Conservation (phyloP, 1,284 basidiomycete genomes). For the Cryptococcus sp. region DNA sequence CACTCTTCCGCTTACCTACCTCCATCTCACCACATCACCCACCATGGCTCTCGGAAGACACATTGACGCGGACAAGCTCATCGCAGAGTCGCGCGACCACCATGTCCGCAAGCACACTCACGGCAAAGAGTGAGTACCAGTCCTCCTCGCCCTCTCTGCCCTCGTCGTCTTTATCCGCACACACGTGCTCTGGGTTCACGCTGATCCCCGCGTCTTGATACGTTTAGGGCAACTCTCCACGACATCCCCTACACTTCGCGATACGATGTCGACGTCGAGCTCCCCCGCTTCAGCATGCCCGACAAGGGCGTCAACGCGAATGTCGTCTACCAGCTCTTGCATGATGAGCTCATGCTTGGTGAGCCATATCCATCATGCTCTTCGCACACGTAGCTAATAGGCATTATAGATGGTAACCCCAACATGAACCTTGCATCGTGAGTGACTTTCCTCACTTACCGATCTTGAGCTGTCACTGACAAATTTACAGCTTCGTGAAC, state of each 20-base stretch:
- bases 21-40: conserved; percentile 3
- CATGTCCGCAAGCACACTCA: conserved; percentile 37
- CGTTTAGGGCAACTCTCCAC: conserved; percentile 29
- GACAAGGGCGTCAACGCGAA: conserved; percentile 50
- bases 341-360: conserved; percentile 72
- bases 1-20: not conserved
- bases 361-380: conserved; percentile 6
- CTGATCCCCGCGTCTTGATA: not conserved
- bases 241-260: conserved; percentile 46
- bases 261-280: conserved; percentile 43
- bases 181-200: not conserved
- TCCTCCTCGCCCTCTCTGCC: not conserved
- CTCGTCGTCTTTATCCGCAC: not conserved
- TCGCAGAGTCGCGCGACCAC: conserved; percentile 44
- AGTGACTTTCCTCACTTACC: conserved; percentile 7
- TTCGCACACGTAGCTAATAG: conserved; percentile 1
- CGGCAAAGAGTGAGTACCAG: conserved; percentile 25
- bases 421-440: conserved; percentile 73
- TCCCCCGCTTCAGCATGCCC: conserved; percentile 55
- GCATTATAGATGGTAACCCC: conserved; percentile 68
- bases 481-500: conserved; percentile 62
- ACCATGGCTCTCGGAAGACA: conserved; percentile 48
- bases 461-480: not conserved
- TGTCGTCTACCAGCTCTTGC: conserved; percentile 74
- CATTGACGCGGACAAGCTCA: conserved; percentile 50